Conservation (phyloP, 495 filamentous ascomycete genomes). For the Patellaria atrata region DNA sequence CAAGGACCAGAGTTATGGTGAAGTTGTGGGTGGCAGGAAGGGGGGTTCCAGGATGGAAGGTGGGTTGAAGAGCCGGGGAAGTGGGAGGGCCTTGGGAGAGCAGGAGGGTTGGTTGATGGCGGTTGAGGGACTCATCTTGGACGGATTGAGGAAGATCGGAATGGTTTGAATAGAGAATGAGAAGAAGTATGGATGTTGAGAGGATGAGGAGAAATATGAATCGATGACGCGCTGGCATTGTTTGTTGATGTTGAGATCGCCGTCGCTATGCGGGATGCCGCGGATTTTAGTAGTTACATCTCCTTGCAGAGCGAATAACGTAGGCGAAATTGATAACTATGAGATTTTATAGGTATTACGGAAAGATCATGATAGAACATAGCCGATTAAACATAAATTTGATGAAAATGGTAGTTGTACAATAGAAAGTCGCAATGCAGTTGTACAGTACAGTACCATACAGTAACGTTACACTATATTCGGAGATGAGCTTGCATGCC, state of each 20-base stretch:
- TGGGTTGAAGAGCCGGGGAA: conserved; percentile 2
- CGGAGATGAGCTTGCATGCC: too few species aligned
- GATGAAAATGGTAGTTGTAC: too few species aligned
- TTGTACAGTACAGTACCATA: too few species aligned
- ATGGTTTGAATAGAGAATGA: conserved; percentile 2
- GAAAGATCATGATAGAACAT: too few species aligned
- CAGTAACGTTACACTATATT: too few species aligned
- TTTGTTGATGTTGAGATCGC: not conserved
- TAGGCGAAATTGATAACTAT: too few species aligned
- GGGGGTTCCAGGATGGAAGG: conserved; percentile 10
- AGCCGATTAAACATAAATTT: too few species aligned
- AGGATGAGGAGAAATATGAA: conserved; percentile 1
- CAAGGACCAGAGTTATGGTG: conserved; percentile 41
- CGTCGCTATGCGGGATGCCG: not conserved
- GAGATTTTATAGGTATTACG: too few species aligned
- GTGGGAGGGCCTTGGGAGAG: not conserved
- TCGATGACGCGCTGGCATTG: not conserved
- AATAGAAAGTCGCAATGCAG: too few species aligned
- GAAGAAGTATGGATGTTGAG: conserved; percentile 1
- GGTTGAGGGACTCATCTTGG: not conserved
- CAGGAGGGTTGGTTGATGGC: not conserved
- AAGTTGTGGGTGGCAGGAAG: conserved; percentile 24
- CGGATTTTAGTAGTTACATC: too few species aligned
- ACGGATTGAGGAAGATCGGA: not conserved
- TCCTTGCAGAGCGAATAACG: too few species aligned